Percentiles rank a stretch among this genome's conserved stretches.
Conservation (phyloP, 2,329 filamentous ascomycete genomes). For the Microsporum ferrugineum region DNA sequence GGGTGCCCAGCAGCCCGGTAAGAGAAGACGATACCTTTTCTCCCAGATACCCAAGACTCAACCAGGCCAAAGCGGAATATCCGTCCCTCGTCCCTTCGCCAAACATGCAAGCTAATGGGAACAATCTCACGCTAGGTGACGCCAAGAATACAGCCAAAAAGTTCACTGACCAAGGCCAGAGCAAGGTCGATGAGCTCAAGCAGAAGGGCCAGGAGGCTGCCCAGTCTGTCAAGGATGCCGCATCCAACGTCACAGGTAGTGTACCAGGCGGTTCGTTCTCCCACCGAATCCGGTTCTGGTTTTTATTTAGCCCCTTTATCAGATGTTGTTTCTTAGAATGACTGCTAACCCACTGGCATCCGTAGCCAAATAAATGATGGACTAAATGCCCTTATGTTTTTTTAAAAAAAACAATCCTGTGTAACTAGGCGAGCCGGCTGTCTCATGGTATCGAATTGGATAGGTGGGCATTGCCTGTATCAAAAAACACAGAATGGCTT, state of each 20-base stretch:
- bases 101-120: background rate
- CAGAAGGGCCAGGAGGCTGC: conserved; percentile 3
- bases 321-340: background rate
- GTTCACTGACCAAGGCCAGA: conserved; percentile 12
- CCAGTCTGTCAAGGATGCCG: conserved; percentile 13
- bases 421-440: background rate
- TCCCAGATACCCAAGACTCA: no score
- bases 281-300: background rate
- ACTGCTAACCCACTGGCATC: background rate
- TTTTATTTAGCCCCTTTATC: background rate
- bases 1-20: conserved; percentile 11
- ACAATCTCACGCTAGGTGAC: conserved; percentile 10
- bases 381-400: background rate
- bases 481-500: background rate
- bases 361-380: background rate
- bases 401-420: background rate
- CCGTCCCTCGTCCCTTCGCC: background rate
- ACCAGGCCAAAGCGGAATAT: background rate
- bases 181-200: conserved; percentile 10
- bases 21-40: background rate
- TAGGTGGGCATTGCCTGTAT: background rate
- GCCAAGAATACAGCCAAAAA: conserved; percentile 14
- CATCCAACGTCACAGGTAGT: conserved; percentile 10
- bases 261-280: background rate
- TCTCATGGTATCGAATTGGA: background rate